Evolutionary conservation across 192 early-diverging fungal species (phyloP).

Genomic region (Entrophospora sp.): DNA sequence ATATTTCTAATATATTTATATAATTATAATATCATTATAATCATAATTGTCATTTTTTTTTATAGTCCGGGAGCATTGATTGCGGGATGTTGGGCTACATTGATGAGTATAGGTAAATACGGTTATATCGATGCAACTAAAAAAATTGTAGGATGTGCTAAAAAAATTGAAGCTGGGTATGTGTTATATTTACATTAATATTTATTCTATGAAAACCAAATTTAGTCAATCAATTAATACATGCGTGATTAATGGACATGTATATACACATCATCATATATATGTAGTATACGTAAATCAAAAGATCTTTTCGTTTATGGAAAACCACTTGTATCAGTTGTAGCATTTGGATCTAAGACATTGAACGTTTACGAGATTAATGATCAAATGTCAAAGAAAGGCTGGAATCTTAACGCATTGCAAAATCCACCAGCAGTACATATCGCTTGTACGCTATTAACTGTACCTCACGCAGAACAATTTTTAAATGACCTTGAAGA

Average conservation of each 20-base stretch:
- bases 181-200: not conserved
- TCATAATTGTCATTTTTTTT: not conserved
- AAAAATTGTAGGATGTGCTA: slow-evolving; percentile 56
- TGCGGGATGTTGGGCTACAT: slow-evolving; percentile 92
- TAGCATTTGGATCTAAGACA: slow-evolving; percentile 72
- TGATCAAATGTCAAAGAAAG: slow-evolving; percentile 68
- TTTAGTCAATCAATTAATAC: not conserved
- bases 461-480: slow-evolving; percentile 55
- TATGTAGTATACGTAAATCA: slow-evolving; percentile 36
- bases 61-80: slow-evolving; percentile 77
- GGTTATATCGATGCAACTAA: slow-evolving; percentile 81
- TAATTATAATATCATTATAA: not conserved
- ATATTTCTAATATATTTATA: not conserved
- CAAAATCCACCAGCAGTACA: slow-evolving; percentile 87
- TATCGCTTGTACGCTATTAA: slow-evolving; percentile 81
- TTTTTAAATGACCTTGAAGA: slow-evolving; percentile 75
- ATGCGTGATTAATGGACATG: too few species aligned
- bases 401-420: slow-evolving; percentile 83
- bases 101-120: slow-evolving; percentile 77
- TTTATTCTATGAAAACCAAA: not conserved
- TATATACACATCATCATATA: not conserved
- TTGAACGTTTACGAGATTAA: slow-evolving; percentile 78
- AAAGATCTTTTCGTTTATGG: slow-evolving; percentile 76
- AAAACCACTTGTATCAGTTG: slow-evolving; percentile 68
- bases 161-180: slow-evolving; percentile 41